Evolutionary conservation across 1,284 basidiomycete species (phyloP), one percentile per base, ranked within the genome.

Genomic region (Ganoderma sinense): DNA sequence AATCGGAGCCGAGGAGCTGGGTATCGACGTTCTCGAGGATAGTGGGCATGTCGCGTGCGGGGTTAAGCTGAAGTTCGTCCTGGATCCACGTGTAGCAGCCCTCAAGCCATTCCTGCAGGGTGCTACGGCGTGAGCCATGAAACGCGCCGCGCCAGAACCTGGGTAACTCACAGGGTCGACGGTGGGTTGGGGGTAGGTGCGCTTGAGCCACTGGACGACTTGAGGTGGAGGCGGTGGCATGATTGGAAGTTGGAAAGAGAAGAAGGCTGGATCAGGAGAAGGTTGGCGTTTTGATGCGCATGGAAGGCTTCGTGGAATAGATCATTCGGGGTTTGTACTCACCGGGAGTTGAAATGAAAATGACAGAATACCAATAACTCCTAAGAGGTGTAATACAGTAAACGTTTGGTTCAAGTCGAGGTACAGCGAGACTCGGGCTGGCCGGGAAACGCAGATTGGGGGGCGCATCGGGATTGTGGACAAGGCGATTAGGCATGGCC

Each of bases 1-100:
- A 85, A 73, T 89, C 86, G 0, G 93, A 94, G 71, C 88, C 84
- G 13, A 94, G 84, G n/a, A 94, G 85, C 74, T 94, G 92, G 1
- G 78, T 70, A 72, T 91, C 86, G 63, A 94, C 84, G 59, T 86
- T 81, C 3, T 84, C 73, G 63, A 87, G 82, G 69, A 89, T 86
- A 29, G 80, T 78, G 55, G 85, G 79, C 72, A 89, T 84, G 63
- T 89, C 79, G 0, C 72, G 81, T 26, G 78, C 75, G 26, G 87
- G 85, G 67, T 86, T 80, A 29, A 89, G 78, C 33, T 83, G 72
- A 60, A 87, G 81, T 65, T 90, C 86, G 16, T 78, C 78, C 13
- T 82, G 75, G 41, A 93, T 80, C 90, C 91, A 94, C 31, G 84
- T 81, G 74, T 88, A 90, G 74, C 93, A 94, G 31, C 85, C 88